Evolutionary conservation across 345 rosid genomes (phyloP), one percentile per base, ranked within the genome.

Genomic region (Kandelia obovata): DNA sequence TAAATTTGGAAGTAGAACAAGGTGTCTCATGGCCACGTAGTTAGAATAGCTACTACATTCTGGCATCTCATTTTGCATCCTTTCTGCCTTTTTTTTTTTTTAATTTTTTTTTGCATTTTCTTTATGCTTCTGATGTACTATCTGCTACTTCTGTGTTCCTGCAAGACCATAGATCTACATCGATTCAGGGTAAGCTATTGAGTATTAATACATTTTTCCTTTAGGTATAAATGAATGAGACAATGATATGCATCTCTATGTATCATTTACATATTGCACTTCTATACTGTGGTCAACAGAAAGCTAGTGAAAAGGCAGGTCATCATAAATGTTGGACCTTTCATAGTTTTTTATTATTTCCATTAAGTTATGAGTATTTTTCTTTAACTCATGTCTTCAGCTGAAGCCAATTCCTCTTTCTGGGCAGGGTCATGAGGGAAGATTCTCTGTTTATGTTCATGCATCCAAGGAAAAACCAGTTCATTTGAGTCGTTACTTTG

Each of bases 341-440:
- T 56, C 30, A 21, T 13, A 56, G 16, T 35, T 26, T 63, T 1
- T 37, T 28, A 35, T 52, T 25, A 25, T 51, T 58, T 13, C 27
- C 49, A 43, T 71, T 49, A 65, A 70, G 17, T 58, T 39, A 53
- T 43, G 49, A 43, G 19, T 35, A 59, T 37, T 47, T 27, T 58
- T 58, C 2, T 69, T 73, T 6, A 26, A 35, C 10, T 61, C 13
- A 25, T 37, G 51, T 65, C 31, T 64, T 53, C 52, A 20, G 46
- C 53, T 72, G 58, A 69, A 71, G 20, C 65, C 49, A 56, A 37
- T 66, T 26, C 43, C 21, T 55, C 23, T 30, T 67, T 74, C 47
- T 47, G 53, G 71, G 69, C 79, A 92, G 98, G 98, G 96, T 35
- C 92, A 90, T 51, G 95, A 90, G 78, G 95, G 84, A 39, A 85